Base-by-base conservation (phyloP, 202 grass and related monocot genomes). In the Musa balbisiana region DNA sequence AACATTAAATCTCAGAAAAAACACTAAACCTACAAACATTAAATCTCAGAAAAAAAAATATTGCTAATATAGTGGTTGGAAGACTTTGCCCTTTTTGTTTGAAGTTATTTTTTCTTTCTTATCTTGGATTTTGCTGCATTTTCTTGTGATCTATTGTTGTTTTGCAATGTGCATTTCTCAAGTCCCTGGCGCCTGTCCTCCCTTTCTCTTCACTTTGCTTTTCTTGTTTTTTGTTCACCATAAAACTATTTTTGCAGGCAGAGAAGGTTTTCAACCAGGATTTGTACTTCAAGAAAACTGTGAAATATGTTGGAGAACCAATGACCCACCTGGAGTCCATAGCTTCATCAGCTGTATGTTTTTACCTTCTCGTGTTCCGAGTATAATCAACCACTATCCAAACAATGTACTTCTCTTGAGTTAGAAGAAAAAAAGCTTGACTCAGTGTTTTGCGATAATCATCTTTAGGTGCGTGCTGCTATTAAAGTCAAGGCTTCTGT, bases 231-330 rank as follows among this genome's bases (percentile, higher is more conserved):
- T 65, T 10, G 62, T 24, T 24, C 23, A 2, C 24, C 22, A 73
- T 17, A 67, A 51, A 81, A 74, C 25, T 70, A 50, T 2, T 73
- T 83, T 91, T 60, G 82, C 74, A 97, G 93, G 90, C 90, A 65
- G 93, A 97, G 84, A 97, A 97, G 80, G 93, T 97, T 65, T 97
- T 97, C 79, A 97, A 97, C 83, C 93, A 97, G 80, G 93, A 93
- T 87, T 83, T 91, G 55, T 97, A 93, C 80, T 97, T 91, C 75
- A 97, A 97, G 69, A 86, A 83, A 69, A 87, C 90, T 51, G 90
- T 97, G 67, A 97, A 93, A 73, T 85, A 85, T 76, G 93, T 97
- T 10, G 93, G 88, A 52, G 93, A 97, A 75, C 93, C 93, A 23
- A 97, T 97, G 93, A 83, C 88, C 63, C 93, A 97, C 81, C 81